Base-by-base conservation (phyloP, 208 protist genomes). In the Balamuthia mandrillaris region DNA sequence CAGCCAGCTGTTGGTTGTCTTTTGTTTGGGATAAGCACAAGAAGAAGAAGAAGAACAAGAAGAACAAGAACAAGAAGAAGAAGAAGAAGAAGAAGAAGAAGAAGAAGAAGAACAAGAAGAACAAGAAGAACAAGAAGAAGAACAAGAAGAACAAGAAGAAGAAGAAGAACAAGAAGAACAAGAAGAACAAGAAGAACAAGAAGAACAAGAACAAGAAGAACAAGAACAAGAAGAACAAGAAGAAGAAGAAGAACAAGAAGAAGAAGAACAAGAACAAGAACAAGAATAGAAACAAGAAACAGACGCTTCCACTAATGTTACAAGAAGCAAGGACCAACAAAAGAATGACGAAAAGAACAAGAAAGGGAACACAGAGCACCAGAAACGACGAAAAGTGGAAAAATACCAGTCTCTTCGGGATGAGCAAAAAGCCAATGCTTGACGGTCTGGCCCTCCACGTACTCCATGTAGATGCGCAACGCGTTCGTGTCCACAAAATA, bases 381-480 rank as follows among this genome's bases (percentile, higher is more conserved):
- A 56, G 29, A 24, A 47, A 3, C 9, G 21, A 31, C 24, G n/a
- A 81, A 10, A 0, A 0, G 5, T 31, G 4, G n/a, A 2, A 10
- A 35, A 18, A 41, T 35, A 12, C 45, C 14, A 37, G 31, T 78
- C 29, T 78, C 39, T 7, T 12, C n/a, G 18, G 27, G 14, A 37
- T 24, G 41, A 4, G 21, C 29, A 35, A 42, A 27, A 47, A 41
- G 56, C n/a, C 70, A 27, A 41, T 75, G 27, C 49, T 88, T 92
- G 21, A 91, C 52, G 29, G 90, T 90, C 31, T 33, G 47, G 7
- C 61, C 86, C 5, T 88, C 88, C 45, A 94, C 68, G 42, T 90
- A 51, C 51, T 93, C 90, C 44, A 94, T 92, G 45, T 84, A 70
- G 33, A 91, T n/a, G 1, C 72, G 42, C 24, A 33, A 29, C 18